Base-by-base conservation (phyloP, 768 basidiomycete genomes). In the Vararia minispora region DNA sequence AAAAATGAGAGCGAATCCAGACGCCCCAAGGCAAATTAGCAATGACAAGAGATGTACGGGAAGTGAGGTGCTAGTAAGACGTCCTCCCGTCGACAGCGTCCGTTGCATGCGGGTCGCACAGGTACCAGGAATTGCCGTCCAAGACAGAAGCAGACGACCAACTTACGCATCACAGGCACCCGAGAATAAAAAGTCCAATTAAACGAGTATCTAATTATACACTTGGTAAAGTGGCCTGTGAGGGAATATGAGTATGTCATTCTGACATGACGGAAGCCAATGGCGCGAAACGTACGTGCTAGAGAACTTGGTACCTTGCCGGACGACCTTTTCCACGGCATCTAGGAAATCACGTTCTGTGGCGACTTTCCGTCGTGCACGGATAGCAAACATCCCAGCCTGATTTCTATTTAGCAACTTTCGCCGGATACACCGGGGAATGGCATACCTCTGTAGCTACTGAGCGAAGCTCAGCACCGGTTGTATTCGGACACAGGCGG, bases 381-480 rank as follows among this genome's bases (percentile, higher is more conserved):
- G 84, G 54, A 99, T 99, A 2, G 95, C 94, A 62, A 94, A 99
- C 95, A 99, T 98, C n/a, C 95, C 95, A 33, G 95, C 95, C 83
- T 87, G 46, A 28, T 23, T 35, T 9, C 17, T 21, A 20, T 14
- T 35, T n/a, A 28, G 34, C 26, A 50, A 14, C 34, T 13, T 37
- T 34, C 18, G 31, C 27, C 25, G 21, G 17, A 14, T 23, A 23
- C 13, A 27, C 29, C 14, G 31, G 27, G 18, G 42, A 34, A 10
- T n/a, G 8, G 55, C 67, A 27, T 52, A 84, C 86, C 72, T 99
- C 94, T 7, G 94, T 99, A 12, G 92, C 91, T 6, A 99, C 95
- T 18, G 88, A 90, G 33, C 92, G 80, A 42, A 99, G 61, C 61
- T 99, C 95, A n/a, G 95, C 95, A 42, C 95, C 95, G 9, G 95